Evolutionary conservation across 1,139 yeast genomes (phyloP).

Genomic region (Zygosaccharomyces pseudobailii): DNA sequence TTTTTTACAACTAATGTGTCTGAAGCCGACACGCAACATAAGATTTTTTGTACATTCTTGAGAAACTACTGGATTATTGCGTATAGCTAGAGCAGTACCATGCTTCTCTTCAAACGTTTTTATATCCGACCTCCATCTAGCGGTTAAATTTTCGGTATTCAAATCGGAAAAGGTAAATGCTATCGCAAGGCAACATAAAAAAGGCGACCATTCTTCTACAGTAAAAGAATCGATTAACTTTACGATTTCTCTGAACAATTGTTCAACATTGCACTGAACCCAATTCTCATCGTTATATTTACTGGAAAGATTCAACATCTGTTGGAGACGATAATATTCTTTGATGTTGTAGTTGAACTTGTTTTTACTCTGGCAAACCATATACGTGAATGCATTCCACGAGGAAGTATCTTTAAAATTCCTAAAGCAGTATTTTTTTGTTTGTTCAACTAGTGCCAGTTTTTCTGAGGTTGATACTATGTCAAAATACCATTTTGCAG

Average conservation of each 20-base stretch:
- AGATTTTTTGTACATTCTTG: slow-evolving; percentile 5
- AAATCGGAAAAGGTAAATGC: background rate
- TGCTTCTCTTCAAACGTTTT: slow-evolving; percentile 13
- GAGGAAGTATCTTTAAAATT: slow-evolving; percentile 42
- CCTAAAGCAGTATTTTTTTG: slow-evolving; percentile 34
- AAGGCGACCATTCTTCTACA: slow-evolving; percentile 27
- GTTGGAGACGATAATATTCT: slow-evolving; percentile 3
- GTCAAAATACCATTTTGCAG: slow-evolving; percentile 36
- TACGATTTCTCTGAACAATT: slow-evolving; percentile 7
- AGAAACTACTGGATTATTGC: slow-evolving; percentile 16
- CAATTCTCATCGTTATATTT: background rate
- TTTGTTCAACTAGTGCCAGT: slow-evolving; percentile 13
- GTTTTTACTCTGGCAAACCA: slow-evolving; percentile 11
- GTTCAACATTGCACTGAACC: slow-evolving; percentile 1
- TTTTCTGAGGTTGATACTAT: slow-evolving; percentile 7
- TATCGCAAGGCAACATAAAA: slow-evolving; percentile 17
- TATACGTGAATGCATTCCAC: slow-evolving; percentile 36
- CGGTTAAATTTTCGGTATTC: background rate
- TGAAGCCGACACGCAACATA: slow-evolving; percentile 4
- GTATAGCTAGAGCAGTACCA: slow-evolving; percentile 8
- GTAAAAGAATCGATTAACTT: slow-evolving; percentile 15
- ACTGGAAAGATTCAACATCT: background rate
- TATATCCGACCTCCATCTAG: slow-evolving; percentile 18
- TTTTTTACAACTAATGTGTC: slow-evolving; percentile 19
- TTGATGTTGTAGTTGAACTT: slow-evolving; percentile 3